phyloP scores from a whole-genome alignment of 2,329 filamentous ascomycete genomes.

The Fonsecaea pugnacius region DNA sequence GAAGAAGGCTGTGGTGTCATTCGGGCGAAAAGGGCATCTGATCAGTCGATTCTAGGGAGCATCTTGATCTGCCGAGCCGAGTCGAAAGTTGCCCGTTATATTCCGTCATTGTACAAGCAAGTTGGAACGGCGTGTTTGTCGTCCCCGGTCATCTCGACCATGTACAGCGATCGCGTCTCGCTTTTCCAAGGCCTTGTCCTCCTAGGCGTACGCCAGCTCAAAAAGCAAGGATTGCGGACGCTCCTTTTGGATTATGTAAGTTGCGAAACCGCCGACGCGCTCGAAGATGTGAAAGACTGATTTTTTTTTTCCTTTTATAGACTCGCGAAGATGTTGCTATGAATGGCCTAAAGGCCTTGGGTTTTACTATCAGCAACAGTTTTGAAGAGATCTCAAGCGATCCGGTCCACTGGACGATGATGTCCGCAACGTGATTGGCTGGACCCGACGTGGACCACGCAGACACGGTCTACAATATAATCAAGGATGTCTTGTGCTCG shows the following conservation, averaged over 20 bases:
- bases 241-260: slow-evolving; percentile 81
- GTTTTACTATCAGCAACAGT: slow-evolving; percentile 75
- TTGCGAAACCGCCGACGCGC: slow-evolving; percentile 31
- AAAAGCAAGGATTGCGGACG: slow-evolving; percentile 72
- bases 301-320: slow-evolving; percentile 45
- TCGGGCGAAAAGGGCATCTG: slow-evolving; percentile 72
- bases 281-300: slow-evolving; percentile 21
- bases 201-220: slow-evolving; percentile 81
- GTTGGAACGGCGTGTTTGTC: slow-evolving; percentile 74
- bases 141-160: slow-evolving; percentile 74
- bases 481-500: neutral
- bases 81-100: slow-evolving; percentile 69
- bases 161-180: slow-evolving; percentile 69
- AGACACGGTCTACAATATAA: neutral
- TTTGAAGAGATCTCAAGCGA: slow-evolving; percentile 81
- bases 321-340: slow-evolving; percentile 72
- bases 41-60: slow-evolving; percentile 72
- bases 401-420: slow-evolving; percentile 64
- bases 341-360: slow-evolving; percentile 76
- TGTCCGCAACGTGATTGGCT: slow-evolving; percentile 37
- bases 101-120: slow-evolving; percentile 66
- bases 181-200: slow-evolving; percentile 79
- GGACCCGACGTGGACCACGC: neutral
- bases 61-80: slow-evolving; percentile 77
- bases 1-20: slow-evolving; percentile 78